Evolutionary conservation across 352 stramenopile genomes (phyloP).

Genomic region (Phytophthora macrochlamydospora): DNA sequence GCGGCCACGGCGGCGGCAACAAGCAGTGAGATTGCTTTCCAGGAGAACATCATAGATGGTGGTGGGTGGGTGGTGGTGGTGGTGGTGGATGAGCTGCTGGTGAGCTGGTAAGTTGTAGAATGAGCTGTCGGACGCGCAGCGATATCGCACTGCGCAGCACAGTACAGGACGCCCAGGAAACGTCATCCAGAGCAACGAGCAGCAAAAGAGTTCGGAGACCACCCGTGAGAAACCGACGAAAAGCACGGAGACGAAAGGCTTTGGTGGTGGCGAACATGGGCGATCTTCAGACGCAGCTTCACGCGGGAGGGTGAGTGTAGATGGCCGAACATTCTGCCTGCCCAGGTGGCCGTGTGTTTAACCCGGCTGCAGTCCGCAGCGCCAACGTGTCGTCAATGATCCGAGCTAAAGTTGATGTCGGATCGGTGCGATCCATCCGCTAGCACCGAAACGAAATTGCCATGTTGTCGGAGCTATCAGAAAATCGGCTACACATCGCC

Average conservation of each 20-base stretch:
- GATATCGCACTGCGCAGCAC: background rate
- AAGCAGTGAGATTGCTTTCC: constrained; percentile 14
- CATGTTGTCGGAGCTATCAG: background rate
- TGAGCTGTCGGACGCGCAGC: constrained; percentile 13
- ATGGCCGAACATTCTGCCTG: constrained; percentile 10
- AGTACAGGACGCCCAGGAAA: background rate
- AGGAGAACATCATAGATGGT: constrained; percentile 13
- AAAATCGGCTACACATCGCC: background rate
- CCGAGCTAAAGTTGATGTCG: background rate
- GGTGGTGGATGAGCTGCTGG: background rate
- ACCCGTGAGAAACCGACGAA: background rate
- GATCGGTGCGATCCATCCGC: constrained; percentile 8
- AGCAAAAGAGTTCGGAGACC: background rate
- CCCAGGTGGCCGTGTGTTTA: constrained; percentile 12
- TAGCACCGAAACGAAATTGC: constrained; percentile 20
- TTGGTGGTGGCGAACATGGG: background rate
- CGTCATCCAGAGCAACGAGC: background rate
- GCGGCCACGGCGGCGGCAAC: constrained; percentile 16
- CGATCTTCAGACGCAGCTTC: background rate
- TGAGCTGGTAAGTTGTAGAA: constrained; percentile 19
- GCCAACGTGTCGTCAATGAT: background rate
- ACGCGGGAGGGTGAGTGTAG: background rate
- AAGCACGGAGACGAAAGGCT: background rate
- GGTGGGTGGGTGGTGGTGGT: background rate
- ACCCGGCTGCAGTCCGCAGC: background rate